phyloP scores from a whole-genome alignment of 164 flowering plant species.

The Malania oleifera region DNA sequence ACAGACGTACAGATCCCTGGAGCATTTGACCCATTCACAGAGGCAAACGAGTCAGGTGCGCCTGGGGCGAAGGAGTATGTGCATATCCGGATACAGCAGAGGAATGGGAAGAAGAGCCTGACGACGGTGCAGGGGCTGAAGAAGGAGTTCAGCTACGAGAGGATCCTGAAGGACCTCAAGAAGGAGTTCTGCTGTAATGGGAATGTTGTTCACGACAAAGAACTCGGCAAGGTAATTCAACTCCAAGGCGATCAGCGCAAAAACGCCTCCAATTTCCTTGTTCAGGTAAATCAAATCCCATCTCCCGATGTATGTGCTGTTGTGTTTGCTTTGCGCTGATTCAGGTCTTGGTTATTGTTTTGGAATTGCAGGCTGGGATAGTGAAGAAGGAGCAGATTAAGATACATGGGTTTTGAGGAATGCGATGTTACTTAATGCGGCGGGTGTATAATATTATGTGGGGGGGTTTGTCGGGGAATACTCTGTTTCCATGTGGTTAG shows the following conservation, averaged over 20 bases:
- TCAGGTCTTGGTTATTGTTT: no score
- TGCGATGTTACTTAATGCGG: no score
- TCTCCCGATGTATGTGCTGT: no score
- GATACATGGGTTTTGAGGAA: conserved; percentile 60
- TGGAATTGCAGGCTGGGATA: conserved; percentile 39
- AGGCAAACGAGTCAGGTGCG: conserved; percentile 45
- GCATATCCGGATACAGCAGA: conserved; percentile 73
- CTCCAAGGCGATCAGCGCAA: conserved; percentile 84
- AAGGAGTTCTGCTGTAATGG: conserved; percentile 83
- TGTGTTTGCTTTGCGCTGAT: no score
- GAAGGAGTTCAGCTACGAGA: conserved; percentile 57
- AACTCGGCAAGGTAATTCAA: conserved; percentile 66
- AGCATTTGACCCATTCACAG: conserved; percentile 61
- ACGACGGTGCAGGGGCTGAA: conserved; percentile 74
- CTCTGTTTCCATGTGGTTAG: no score
- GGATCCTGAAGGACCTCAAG: conserved; percentile 64
- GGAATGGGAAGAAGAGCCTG: conserved; percentile 76
- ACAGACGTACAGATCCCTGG: conserved; percentile 28
- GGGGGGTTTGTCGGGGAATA: no score
- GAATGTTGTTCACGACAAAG: conserved; percentile 59
- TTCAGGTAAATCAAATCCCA: conserved; percentile 22
- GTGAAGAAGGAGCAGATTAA: conserved; percentile 67
- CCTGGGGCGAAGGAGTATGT: conserved; percentile 62
- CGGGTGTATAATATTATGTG: no score
- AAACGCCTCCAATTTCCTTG: conserved; percentile 55